Conservation (phyloP, 2,329 filamentous ascomycete genomes). For the Aspergillus texensis region DNA sequence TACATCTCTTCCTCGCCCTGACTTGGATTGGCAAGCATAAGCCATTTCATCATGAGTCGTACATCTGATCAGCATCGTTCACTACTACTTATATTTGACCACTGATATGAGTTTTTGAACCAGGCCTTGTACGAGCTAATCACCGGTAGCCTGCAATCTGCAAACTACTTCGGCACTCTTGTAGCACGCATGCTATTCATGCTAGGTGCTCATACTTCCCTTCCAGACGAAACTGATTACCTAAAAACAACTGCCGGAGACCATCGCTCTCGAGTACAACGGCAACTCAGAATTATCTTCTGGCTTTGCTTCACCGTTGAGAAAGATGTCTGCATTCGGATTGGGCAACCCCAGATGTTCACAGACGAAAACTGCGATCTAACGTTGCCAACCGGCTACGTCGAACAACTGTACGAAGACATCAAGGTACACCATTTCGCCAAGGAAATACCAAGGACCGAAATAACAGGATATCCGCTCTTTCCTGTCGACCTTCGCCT, state of each 20-base stretch:
- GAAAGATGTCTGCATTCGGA: slow-evolving; percentile 59
- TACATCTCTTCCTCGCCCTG: neutral
- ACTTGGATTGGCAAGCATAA: neutral
- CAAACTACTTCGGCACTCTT: slow-evolving; percentile 48
- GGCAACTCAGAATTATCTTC: slow-evolving; percentile 49
- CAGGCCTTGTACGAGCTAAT: slow-evolving; percentile 50
- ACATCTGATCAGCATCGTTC: neutral
- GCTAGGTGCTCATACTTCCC: slow-evolving; percentile 50
- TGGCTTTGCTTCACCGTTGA: slow-evolving; percentile 60
- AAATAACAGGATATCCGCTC: slow-evolving; percentile 31
- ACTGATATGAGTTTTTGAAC: neutral
- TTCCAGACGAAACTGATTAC: slow-evolving; percentile 25
- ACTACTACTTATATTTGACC: neutral
- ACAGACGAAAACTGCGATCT: slow-evolving; percentile 58
- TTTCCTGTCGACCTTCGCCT: slow-evolving; percentile 55
- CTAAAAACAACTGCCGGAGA: slow-evolving; percentile 21
- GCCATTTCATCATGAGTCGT: too few species aligned
- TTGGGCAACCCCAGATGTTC: slow-evolving; percentile 56
- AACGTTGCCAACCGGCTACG: slow-evolving; percentile 49
- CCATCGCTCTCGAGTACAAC: slow-evolving; percentile 22
- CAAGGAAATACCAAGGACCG: slow-evolving; percentile 24
- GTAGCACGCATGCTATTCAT: slow-evolving; percentile 54
- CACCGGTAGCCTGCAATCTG: slow-evolving; percentile 51
- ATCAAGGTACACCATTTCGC: slow-evolving; percentile 24
- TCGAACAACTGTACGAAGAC: slow-evolving; percentile 32